Evolutionary conservation across 305 asterid genomes (phyloP), one percentile per base, ranked within the genome.

Genomic region (Fraxinus nigra): DNA sequence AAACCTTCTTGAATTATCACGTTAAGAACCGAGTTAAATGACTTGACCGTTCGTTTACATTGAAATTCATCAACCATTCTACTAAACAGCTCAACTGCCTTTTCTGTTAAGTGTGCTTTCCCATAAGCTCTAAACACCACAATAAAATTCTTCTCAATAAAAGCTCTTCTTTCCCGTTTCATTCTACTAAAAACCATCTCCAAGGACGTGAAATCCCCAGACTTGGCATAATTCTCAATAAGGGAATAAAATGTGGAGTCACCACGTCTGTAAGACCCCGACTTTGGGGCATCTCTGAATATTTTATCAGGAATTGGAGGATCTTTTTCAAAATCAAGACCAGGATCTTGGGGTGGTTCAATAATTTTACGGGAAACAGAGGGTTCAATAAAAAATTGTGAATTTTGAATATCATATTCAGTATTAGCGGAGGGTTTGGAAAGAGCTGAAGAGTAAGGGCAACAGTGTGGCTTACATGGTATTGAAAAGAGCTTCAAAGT

Each of bases 231-330:
- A 80, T 87, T 82, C 73, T 96, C 90, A 70, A 96, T 92, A 7
- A 93, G 92, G 38, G 97, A 89, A 88, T 91, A 94, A 82, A 92
- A 94, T 4, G 98, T 93, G 85, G 98, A 91, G 85, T 96, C 99
- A 3, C 99, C 98, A 43, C 85, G 90, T 61, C 86, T 94, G 85
- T 86, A 92, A 78, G 98, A 90, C 24, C 99, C 99, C 48, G 65
- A 85, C 35, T 87, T 88, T 13, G 65, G 89, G 22, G 91, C 88
- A 77, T 76, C 80, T 79, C 82, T 83, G 83, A 95, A 95, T 72
- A 94, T 80, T 18, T 86, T 81, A 72, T 89, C 89, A 4, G 95
- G 78, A 69, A 95, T 89, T 35, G 97, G 94, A 48, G 85, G 78
- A 56, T 82, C 89, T 40, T 3, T 75, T 30, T 59, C 82, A 83